Conservation (phyloP, 1,284 basidiomycete genomes). For the Coniferiporia weirii region DNA sequence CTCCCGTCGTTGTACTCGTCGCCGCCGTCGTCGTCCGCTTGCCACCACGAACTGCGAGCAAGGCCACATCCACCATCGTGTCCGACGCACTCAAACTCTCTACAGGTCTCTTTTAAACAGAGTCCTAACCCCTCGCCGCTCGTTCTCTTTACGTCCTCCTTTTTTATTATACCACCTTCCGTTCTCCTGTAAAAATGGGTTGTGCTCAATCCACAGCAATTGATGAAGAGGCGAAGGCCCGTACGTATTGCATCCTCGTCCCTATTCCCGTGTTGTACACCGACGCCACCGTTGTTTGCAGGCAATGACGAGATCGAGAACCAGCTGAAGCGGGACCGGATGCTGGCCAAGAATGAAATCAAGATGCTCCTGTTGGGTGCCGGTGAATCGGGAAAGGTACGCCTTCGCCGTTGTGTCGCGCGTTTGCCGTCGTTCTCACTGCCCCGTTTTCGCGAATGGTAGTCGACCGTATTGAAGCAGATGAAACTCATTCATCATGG, state of each 20-base stretch:
- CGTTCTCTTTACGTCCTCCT: slow-evolving; percentile 23
- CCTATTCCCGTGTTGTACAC: neutral
- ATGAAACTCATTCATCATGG: slow-evolving; percentile 95
- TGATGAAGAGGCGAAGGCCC: slow-evolving; percentile 77
- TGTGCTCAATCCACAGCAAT: slow-evolving; percentile 66
- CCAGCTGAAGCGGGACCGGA: slow-evolving; percentile 89
- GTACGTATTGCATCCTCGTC: slow-evolving; percentile 43
- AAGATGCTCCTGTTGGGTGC: slow-evolving; percentile 90
- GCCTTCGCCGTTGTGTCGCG: slow-evolving; percentile 21
- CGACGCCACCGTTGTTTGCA: slow-evolving; percentile 26
- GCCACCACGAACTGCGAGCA: neutral
- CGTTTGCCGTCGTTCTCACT: neutral
- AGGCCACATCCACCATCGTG: neutral
- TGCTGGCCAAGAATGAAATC: slow-evolving; percentile 92
- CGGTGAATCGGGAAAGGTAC: slow-evolving; percentile 87
- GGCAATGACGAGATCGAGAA: slow-evolving; percentile 95
- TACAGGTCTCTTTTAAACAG: slow-evolving; percentile 18
- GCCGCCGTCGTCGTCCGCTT: neutral
- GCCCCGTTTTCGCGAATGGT: slow-evolving; percentile 1
- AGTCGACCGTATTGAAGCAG: slow-evolving; percentile 93
- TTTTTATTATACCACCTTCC: slow-evolving; percentile 16
- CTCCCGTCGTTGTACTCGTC: neutral
- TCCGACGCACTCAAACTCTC: neutral
- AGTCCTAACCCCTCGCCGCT: slow-evolving; percentile 20
- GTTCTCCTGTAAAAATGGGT: slow-evolving; percentile 46